Evolutionary conservation across 2,329 filamentous ascomycete genomes (phyloP).

Genomic region (Venturia oleaginea): DNA sequence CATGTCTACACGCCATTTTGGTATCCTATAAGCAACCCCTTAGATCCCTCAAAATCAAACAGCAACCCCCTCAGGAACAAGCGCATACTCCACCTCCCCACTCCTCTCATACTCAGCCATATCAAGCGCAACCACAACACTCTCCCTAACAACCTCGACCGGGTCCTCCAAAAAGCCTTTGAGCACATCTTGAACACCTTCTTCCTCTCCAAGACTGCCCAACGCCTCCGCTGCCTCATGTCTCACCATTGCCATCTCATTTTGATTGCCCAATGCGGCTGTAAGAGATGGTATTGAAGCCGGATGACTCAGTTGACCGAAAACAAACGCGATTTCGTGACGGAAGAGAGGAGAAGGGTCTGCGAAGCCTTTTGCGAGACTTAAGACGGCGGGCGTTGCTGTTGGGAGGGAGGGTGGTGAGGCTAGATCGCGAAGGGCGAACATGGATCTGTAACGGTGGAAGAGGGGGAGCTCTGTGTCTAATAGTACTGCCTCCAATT

Average conservation of each 20-base stretch:
- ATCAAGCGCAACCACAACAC: conserved; percentile 87
- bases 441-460: conserved; percentile 94
- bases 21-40: background rate
- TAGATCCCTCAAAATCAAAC: conserved; percentile 2
- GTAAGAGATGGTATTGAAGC: conserved; percentile 91
- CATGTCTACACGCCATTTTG: background rate
- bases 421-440: conserved; percentile 86
- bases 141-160: conserved; percentile 89
- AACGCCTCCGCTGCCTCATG: conserved; percentile 96
- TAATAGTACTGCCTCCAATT: conserved; percentile 68
- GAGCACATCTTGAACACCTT: conserved; percentile 80
- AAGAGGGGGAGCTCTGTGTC: conserved; percentile 75
- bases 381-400: conserved; percentile 75
- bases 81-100: conserved; percentile 81
- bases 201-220: conserved; percentile 85
- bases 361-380: conserved; percentile 73
- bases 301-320: conserved; percentile 90
- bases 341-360: conserved; percentile 90
- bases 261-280: conserved; percentile 63
- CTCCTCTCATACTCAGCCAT: conserved; percentile 97
- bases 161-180: conserved; percentile 79
- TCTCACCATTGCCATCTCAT: conserved; percentile 91
- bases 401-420: conserved; percentile 88
- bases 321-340: conserved; percentile 97
- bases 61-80: conserved; percentile 52